Percentiles rank a stretch among this genome's conserved stretches.
Conservation (phyloP, 257 asterid genomes). For the Solanum dulcamara region DNA sequence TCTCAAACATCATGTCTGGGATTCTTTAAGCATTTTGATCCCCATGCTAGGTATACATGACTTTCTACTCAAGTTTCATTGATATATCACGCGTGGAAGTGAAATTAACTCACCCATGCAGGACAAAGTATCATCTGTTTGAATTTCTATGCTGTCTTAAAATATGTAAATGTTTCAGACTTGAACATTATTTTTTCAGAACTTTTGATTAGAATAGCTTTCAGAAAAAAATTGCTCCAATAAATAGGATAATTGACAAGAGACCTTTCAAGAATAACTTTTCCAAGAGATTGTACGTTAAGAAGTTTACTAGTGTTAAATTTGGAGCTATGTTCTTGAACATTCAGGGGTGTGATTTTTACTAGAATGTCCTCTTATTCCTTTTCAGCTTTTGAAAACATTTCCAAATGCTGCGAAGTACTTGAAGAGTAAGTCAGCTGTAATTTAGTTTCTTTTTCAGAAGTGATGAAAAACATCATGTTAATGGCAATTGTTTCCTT, state of each 20-base stretch:
- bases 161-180: not conserved
- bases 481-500: not conserved
- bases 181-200: not conserved
- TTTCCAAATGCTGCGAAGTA: constrained; percentile 53
- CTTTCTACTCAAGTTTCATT: not conserved
- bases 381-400: constrained; percentile 71
- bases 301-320: not conserved
- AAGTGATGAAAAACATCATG: not conserved
- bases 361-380: constrained; percentile 14
- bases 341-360: not conserved
- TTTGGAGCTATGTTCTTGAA: not conserved
- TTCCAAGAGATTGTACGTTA: not conserved
- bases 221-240: not conserved
- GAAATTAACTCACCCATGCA: not conserved
- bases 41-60: not conserved
- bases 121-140: not conserved
- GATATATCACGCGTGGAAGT: not conserved
- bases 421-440: constrained; percentile 60
- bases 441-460: not conserved
- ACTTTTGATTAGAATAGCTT: not conserved
- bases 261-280: not conserved
- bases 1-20: not conserved
- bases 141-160: not conserved
- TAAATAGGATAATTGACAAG: not conserved
- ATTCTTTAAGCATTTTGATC: not conserved